These are phyloP conservation scores for Russula olivacea DNA, from an alignment of 768 basidiomycete species.

Conservation along the genomic window DNA sequence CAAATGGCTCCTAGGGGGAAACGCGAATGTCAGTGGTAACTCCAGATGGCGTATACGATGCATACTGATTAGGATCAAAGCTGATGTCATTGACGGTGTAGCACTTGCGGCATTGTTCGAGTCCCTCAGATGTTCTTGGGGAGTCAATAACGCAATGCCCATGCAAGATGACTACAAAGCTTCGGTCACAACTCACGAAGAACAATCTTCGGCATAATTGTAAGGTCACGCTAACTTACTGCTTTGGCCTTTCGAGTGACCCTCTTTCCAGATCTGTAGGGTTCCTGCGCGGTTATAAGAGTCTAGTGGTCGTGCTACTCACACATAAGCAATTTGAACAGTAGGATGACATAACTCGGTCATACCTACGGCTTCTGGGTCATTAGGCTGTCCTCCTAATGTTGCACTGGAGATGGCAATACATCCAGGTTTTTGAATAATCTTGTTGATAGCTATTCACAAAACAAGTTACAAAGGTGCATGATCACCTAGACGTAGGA, in stretches of 20 bases:
- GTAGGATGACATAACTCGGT: not conserved
- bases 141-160: constrained; percentile 15
- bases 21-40: not conserved
- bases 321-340: not conserved
- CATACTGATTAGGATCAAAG: constrained; percentile 25
- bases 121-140: not conserved
- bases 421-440: constrained; percentile 11
- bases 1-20: not conserved
- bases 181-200: not conserved
- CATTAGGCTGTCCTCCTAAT: constrained; percentile 11
- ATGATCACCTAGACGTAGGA: not conserved
- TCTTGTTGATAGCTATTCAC: constrained; percentile 16
- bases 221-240: not conserved
- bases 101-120: constrained; percentile 11
- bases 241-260: not conserved
- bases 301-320: constrained; percentile 6
- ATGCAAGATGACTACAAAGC: constrained; percentile 16
- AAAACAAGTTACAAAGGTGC: not conserved
- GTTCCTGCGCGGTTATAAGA: constrained; percentile 19
- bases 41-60: not conserved
- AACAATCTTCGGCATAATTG: not conserved
- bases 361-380: not conserved
- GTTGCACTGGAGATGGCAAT: constrained; percentile 21
- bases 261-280: constrained; percentile 19
- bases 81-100: constrained; percentile 22